Percentiles rank a stretch among this genome's conserved stretches.
Conservation (phyloP, 345 rosid genomes). For the Corchorus capsularis region DNA sequence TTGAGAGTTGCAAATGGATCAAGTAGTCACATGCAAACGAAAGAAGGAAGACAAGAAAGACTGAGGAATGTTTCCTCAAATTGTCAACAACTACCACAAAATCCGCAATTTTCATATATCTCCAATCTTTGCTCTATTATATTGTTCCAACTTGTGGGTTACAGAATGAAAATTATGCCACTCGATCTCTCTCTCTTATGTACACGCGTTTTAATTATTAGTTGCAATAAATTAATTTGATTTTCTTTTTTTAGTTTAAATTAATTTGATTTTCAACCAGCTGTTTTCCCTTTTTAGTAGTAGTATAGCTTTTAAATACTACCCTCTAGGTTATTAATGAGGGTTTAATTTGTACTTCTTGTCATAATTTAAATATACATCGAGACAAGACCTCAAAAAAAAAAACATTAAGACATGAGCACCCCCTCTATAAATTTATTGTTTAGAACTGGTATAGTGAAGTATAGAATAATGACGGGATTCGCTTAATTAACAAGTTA, state of each 20-base stretch:
- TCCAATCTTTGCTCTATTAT: neutral
- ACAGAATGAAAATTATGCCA: neutral
- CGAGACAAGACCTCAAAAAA: no score
- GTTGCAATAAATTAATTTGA: neutral
- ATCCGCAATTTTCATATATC: neutral
- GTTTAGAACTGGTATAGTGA: no score
- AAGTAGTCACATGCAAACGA: constrained; percentile 8
- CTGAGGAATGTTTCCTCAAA: constrained; percentile 6
- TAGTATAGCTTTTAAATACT: no score
- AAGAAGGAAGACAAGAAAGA: neutral
- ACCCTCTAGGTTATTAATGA: no score
- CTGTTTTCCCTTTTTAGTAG: no score
- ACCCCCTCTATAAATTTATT: no score
- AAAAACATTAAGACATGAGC: no score
- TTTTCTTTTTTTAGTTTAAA: neutral
- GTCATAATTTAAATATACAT: no score
- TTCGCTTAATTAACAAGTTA: no score
- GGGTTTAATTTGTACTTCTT: no score
- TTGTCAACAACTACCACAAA: constrained; percentile 5
- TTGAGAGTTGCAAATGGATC: neutral
- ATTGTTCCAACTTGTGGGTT: neutral
- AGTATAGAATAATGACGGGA: no score
- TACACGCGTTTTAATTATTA: neutral
- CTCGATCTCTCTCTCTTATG: neutral
- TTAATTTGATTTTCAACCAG: neutral